These are phyloP conservation scores for Notholithocarpus densiflorus DNA, from an alignment of 306 rosid genomes.

Conservation along the genomic window DNA sequence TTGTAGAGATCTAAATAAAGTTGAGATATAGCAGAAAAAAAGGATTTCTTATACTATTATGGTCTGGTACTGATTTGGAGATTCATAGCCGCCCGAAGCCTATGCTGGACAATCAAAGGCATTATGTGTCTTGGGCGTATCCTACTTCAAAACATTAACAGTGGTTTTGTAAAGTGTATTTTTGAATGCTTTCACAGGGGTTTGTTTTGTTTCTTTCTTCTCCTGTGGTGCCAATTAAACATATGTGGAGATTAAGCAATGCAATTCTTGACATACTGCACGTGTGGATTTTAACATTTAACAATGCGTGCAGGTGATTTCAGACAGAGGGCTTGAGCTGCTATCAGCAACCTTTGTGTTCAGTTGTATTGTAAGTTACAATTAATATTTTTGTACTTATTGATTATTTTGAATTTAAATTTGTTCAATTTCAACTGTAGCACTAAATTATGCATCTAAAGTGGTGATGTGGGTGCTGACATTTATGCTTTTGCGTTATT, in stretches of 20 bases:
- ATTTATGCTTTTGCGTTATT: neutral
- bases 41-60: neutral
- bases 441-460: neutral
- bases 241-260: conserved; percentile 8
- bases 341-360: conserved; percentile 72
- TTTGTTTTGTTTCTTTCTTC: neutral
- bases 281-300: neutral
- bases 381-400: conserved; percentile 3
- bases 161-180: neutral
- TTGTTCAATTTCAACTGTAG: neutral
- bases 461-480: neutral
- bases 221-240: neutral
- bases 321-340: conserved; percentile 86
- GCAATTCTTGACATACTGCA: neutral
- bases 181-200: neutral
- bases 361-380: conserved; percentile 70
- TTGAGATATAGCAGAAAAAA: neutral
- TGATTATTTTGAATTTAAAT: conserved; percentile 9
- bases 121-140: too few relatives aligned
- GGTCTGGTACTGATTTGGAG: neutral
- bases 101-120: neutral
- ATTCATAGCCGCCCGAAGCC: neutral
- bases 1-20: neutral
- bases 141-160: too few relatives aligned
- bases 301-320: conserved; percentile 41